Base-by-base conservation (phyloP, 163 green algal species). In the Botryococcus braunii region DNA sequence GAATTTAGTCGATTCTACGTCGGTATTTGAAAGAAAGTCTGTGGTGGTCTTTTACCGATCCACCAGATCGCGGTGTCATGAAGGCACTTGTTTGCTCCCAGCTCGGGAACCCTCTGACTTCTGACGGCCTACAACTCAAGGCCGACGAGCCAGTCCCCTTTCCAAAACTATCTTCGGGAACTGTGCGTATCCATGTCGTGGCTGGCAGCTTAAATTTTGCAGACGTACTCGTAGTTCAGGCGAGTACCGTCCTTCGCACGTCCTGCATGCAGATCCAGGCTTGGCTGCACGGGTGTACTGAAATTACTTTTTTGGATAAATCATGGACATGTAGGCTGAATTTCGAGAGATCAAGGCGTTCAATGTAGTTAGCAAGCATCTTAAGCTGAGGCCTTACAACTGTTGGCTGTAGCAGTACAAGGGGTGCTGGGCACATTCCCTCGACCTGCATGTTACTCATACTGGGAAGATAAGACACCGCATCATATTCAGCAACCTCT, bases 171-270 rank as follows among this genome's bases (percentile, higher is more conserved):
- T 23, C 58, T 29, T 23, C 69, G 0, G 70, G 55, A n/a, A 40
- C 59, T 3, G 75, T 91, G 1, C 57, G 79, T 1, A 77, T 92
- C 9, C 70, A 68, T 0, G 74, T 93, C 2, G 55, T 69, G 1
- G 77, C 83, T 2, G 80, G 81, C 0, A 72, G 66, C 21, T 64
- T 94, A 4, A 94, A 94, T 67, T 94, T 92, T 71, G 82, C 87
- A 4, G 87, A 93, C 52, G 79, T 75, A 0, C 72, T 94, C 6
- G 74, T 86, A 62, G 73, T 86, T 11, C 81, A 82, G 74, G 78
- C 81, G 48, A 68, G 57, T 48, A 34, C 71, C 43, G 40, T 60
- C 29, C 35, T 55, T 25, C n/a, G n/a, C n/a, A n/a, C n/a, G n/a
- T n/a, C n/a, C 34, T 25, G 27, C 38, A 36, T 48, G 9, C 39